Percentiles rank a stretch among this genome's conserved stretches.
These are phyloP conservation scores for Amniculicola lignicola DNA, from an alignment of 495 filamentous ascomycete species.

Conservation along the genomic window DNA sequence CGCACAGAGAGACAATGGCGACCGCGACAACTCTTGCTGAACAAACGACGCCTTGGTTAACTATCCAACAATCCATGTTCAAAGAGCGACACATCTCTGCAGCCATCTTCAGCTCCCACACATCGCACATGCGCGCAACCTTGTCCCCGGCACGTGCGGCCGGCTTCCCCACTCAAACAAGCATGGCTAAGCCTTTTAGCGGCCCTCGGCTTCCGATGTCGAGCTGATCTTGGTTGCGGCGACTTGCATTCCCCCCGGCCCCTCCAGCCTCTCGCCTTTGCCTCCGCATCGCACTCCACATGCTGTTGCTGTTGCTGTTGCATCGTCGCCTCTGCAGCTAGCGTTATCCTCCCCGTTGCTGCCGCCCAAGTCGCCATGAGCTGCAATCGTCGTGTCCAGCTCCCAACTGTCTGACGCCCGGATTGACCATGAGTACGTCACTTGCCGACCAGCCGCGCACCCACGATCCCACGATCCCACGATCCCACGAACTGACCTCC, in stretches of 20 bases:
- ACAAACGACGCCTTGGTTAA: too few relatives aligned
- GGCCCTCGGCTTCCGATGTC: too few relatives aligned
- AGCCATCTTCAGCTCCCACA: too few relatives aligned
- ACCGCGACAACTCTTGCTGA: too few relatives aligned
- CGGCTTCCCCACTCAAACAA: background rate
- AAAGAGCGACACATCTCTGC: too few relatives aligned
- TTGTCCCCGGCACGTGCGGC: background rate
- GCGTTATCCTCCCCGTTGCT: background rate
- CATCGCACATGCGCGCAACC: too few relatives aligned
- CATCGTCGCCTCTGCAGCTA: background rate
- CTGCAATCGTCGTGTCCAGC: background rate
- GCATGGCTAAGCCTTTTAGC: conserved; percentile 10
- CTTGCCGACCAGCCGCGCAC: conserved; percentile 22
- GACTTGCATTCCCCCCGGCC: background rate
- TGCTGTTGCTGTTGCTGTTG: background rate
- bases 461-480: too few relatives aligned
- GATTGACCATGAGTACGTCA: conserved; percentile 40
- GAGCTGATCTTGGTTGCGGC: too few relatives aligned
- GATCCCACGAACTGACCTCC: conserved; percentile 2
- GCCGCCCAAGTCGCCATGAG: conserved; percentile 10
- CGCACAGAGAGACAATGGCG: too few relatives aligned
- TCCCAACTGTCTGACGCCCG: background rate
- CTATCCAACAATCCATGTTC: too few relatives aligned
- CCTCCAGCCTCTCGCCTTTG: conserved; percentile 15
- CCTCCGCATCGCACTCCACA: background rate